Evolutionary conservation across 2,329 filamentous ascomycete genomes (phyloP), one percentile per base, ranked within the genome.

Genomic region (Ceratocystis diversiconidia): DNA sequence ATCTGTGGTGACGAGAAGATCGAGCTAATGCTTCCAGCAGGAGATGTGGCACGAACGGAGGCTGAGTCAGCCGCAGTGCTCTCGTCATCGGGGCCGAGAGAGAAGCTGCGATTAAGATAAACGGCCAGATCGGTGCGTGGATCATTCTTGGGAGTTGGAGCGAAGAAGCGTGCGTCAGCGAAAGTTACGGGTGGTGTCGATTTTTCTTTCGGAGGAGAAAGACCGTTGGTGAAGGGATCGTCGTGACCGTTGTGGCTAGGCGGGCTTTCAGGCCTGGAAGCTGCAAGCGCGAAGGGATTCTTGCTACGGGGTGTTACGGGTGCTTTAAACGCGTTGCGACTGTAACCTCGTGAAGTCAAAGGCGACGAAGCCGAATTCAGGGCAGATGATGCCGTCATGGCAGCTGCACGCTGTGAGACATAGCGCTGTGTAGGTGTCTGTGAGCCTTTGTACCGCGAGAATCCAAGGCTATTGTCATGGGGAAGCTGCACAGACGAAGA

Each of bases 111-210:
- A 30, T 70, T 72, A 61, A 78, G 73, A 22, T 76, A 69, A 22
- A 75, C 74, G 0, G 74, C 73, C 61, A 78, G 67, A 6, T 71
- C 69, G 62, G 72, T 73, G 19, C 74, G 71, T 61, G 75, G 73
- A 62, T 77, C 76, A 62, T 73, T 72, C 17, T 63, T 55, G 15
- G 59, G 25, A 6, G 55, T 57, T n/a, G 71, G 68, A 6, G 76
- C 73, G 5, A 80, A 79, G 73, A 82, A 83, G 73, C 81, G 78
- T 19, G 80, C 81, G 63, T 82, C 80, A 65, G 83, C 78, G 64
- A 84, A 82, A 55, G 77, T 73, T 57, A 72, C 73, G 30, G 52
- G 55, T 3, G 55, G 30, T 36, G 44, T 48, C 3, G 41, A 10
- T 28, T 62, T 44, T 19, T 25, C 28, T 6, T 19, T 32, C 17